phyloP scores from a whole-genome alignment of 768 basidiomycete species.

The Dentipellis fragilis region DNA sequence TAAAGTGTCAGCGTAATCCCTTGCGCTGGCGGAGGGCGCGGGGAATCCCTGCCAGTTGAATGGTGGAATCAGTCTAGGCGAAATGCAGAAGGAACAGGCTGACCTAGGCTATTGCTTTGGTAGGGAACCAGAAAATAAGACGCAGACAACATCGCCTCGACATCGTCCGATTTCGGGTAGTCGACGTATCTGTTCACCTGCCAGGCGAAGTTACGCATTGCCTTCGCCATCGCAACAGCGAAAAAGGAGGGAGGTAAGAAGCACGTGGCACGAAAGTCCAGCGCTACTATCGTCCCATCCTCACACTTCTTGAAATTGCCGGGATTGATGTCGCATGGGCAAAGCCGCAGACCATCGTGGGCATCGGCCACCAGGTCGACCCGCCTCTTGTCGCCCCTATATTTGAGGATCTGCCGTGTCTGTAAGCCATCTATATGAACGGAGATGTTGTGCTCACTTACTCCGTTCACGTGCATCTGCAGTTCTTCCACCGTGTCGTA shows the following conservation, averaged over 20 bases:
- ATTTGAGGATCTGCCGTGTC: background rate
- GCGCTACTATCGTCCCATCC: background rate
- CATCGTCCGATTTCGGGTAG: background rate
- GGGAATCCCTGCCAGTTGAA: background rate
- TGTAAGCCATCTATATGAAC: background rate
- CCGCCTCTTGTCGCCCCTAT: background rate
- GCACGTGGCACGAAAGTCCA: background rate
- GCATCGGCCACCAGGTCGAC: background rate
- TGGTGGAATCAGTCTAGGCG: background rate
- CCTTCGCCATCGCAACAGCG: background rate
- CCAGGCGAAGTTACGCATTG: background rate
- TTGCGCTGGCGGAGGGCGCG: background rate
- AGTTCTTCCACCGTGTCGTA: conserved; percentile 11
- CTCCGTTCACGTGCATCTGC: conserved; percentile 9
- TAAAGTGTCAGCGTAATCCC: background rate
- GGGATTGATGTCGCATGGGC: background rate
- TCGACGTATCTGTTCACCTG: background rate
- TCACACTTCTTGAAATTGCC: conserved; percentile 1
- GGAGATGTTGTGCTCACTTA: conserved; percentile 2
- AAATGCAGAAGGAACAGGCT: background rate
- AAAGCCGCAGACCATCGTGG: background rate
- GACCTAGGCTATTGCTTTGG: background rate
- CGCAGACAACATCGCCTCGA: background rate
- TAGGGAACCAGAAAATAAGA: background rate
- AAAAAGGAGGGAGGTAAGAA: conserved; percentile 1